These are phyloP conservation scores for Malassezia dermatis DNA, from an alignment of 1,284 basidiomycete genomes.

Conservation along the genomic window DNA sequence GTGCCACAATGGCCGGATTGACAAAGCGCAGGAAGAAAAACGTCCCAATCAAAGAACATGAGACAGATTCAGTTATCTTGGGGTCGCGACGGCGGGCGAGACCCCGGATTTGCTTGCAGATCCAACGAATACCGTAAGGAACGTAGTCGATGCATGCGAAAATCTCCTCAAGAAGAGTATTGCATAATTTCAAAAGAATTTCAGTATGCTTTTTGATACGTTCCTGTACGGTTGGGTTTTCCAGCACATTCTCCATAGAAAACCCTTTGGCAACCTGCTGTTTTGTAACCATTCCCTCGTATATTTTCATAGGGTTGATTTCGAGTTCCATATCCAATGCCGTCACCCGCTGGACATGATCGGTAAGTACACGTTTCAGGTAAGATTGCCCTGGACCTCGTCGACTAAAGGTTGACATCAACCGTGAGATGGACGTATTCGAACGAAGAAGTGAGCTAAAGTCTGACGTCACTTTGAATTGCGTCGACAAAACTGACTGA, in stretches of 20 bases:
- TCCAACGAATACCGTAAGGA: conserved; percentile 98
- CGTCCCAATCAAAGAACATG: conserved; percentile 94
- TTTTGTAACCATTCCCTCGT: conserved; percentile 27
- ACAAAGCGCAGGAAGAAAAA: conserved; percentile 99
- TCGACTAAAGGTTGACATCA: conserved; percentile 99
- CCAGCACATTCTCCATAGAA: conserved; percentile 86
- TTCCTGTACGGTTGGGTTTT: conserved; percentile 80
- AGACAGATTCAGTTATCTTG: conserved; percentile 90
- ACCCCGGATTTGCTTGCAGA: conserved; percentile 96
- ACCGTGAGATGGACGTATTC: conserved; percentile 95
- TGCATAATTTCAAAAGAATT: conserved; percentile 98
- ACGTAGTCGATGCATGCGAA: conserved; percentile 95
- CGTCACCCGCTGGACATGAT: conserved; percentile 92
- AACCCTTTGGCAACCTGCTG: conserved; percentile 42
- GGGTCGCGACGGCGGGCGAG: conserved; percentile 96
- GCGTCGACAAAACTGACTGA: conserved; percentile 88
- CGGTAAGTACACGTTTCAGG: conserved; percentile 87
- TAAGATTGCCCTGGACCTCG: conserved; percentile 95
- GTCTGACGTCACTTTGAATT: conserved; percentile 95
- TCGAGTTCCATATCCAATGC: conserved; percentile 97
- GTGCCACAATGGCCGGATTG: conserved; percentile 99
- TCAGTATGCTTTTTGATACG: conserved; percentile 86
- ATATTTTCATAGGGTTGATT: conserved; percentile 92
- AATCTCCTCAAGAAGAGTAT: conserved; percentile 91
- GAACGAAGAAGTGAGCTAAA: conserved; percentile 92